phyloP scores from a whole-genome alignment of 306 rosid genomes.

The Fragaria nilgerrensis region DNA sequence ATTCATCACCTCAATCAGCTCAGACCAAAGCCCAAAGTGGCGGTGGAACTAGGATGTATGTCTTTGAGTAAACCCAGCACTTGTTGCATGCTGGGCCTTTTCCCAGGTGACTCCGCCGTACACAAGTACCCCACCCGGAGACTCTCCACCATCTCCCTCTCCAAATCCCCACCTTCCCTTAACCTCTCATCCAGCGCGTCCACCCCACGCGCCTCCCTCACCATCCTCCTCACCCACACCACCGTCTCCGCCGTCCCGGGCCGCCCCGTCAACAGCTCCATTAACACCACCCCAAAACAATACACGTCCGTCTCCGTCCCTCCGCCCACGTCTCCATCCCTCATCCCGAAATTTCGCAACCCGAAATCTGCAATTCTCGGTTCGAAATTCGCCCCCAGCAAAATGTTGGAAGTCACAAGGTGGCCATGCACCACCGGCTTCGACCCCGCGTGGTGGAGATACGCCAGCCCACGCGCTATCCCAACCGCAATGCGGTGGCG shows the following conservation, averaged over 20 bases:
- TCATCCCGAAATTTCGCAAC: constrained; percentile 32
- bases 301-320: constrained; percentile 73
- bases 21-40: constrained; percentile 22
- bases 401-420: constrained; percentile 62
- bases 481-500: constrained; percentile 94
- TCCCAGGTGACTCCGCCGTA: constrained; percentile 81
- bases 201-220: constrained; percentile 61
- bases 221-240: constrained; percentile 74
- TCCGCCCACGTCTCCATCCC: constrained; percentile 14
- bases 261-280: constrained; percentile 84
- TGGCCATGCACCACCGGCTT: constrained; percentile 82
- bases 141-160: constrained; percentile 67
- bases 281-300: constrained; percentile 87
- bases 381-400: constrained; percentile 70
- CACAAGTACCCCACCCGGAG: constrained; percentile 91
- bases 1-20: not conserved
- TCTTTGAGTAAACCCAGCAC: constrained; percentile 85
- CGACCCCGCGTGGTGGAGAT: constrained; percentile 92
- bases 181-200: constrained; percentile 60
- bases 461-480: constrained; percentile 88
- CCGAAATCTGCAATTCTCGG: constrained; percentile 82
- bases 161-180: constrained; percentile 39
- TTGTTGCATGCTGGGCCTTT: constrained; percentile 90
- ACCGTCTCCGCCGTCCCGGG: constrained; percentile 81
- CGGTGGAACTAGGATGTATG: constrained; percentile 37